Evolutionary conservation across 306 rosid species (phyloP), one percentile per base, ranked within the genome.

Genomic region (Cyclanthera cordifolia): DNA sequence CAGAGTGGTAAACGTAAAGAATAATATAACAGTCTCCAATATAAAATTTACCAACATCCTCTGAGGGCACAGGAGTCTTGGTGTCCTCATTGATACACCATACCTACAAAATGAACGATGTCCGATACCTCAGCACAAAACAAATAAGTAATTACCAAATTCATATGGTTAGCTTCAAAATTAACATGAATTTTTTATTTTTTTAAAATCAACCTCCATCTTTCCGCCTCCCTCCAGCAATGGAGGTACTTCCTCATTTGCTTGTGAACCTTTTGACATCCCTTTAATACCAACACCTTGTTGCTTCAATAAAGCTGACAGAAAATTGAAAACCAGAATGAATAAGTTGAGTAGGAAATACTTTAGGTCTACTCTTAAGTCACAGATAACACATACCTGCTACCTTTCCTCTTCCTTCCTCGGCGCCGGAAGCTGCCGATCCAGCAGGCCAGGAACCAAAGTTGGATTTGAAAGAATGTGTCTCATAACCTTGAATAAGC

Each of bases 221-320:
- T 90, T 93, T 87, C 99, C 99, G 63, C 95, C 91, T 71, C 91
- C 96, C 83, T 93, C 99, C 76, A 93, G 90, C 88, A 93, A 78
- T 76, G 32, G 32, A 28, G 32, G 32, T 28, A 28, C 32, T 28
- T 93, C 99, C 83, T 93, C 99, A 69, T 73, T 85, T 54, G 79
- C 87, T 23, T 95, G 87, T 30, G 83, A 27, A 74, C 83, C 74
- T 77, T 93, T 93, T 74, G 95, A 8, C 72, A 80, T 77, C 71
- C 99, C 99, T 80, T 93, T 93, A 60, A 90, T 81, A 82, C 96
- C 99, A 73, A 86, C 85, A 46, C 99, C 99, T 86, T 93, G 99
- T 80, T 93, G 99, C 87, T 93, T 93, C 88, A 93, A 78, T 85
- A 93, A 77, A 83, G 99, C 99, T 93, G 81, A 75, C 51, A 79